Conservation (phyloP, 129 eudicot species). For the Chrysanthemum makinoi region DNA sequence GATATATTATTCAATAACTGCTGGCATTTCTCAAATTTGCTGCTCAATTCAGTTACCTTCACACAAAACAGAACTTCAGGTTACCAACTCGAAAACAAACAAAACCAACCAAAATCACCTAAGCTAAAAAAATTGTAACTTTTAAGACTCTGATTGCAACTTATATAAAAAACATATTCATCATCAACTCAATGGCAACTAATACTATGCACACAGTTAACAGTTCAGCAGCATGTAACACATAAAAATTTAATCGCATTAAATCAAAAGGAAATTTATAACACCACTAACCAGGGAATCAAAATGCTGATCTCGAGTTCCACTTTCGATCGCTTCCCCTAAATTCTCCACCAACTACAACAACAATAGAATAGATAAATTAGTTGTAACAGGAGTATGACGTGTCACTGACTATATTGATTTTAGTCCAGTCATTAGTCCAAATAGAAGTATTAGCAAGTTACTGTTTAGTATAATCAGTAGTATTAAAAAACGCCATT, state of each 20-base stretch:
- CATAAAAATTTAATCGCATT: background rate
- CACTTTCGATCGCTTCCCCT: constrained; percentile 75
- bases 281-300: constrained; percentile 68
- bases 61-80: background rate
- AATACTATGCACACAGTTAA: background rate
- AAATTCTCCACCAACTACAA: constrained; percentile 94
- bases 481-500: no score
- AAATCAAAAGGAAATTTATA: background rate
- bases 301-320: constrained; percentile 89
- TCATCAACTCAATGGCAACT: background rate
- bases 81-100: constrained; percentile 6
- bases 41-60: constrained; percentile 77
- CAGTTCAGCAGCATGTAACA: background rate
- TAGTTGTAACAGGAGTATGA: no score
- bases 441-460: no score
- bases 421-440: no score
- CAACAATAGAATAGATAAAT: background rate
- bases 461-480: no score
- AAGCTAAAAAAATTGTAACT: background rate
- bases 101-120: background rate
- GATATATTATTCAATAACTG: constrained; percentile 86
- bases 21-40: constrained; percentile 91
- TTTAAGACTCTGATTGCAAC: background rate
- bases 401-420: no score
- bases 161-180: background rate